Conservation (phyloP, 768 basidiomycete genomes). For the Mycena sanguinolenta region DNA sequence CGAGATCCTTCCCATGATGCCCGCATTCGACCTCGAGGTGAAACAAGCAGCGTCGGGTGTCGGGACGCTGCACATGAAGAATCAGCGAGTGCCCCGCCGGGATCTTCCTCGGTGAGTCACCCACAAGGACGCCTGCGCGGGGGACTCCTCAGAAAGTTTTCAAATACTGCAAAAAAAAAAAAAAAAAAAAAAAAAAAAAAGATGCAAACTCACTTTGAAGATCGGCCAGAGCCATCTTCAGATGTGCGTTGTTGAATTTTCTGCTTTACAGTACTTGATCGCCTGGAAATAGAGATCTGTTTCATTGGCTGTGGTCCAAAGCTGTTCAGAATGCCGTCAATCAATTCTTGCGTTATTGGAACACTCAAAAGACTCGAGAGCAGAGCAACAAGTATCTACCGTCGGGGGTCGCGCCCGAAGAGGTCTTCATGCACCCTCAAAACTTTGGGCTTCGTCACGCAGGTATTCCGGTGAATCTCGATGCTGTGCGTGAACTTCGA, state of each 20-base stretch:
- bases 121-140: too few relatives aligned
- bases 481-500: background rate
- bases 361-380: background rate
- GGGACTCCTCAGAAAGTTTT: background rate
- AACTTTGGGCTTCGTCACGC: background rate
- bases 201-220: constrained; percentile 14
- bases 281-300: background rate
- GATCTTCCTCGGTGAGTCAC: too few relatives aligned
- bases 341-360: constrained; percentile 2
- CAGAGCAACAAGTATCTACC: background rate
- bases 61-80: too few relatives aligned
- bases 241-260: constrained; percentile 4
- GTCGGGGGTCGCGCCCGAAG: background rate
- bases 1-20: too few relatives aligned
- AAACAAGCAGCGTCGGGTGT: too few relatives aligned
- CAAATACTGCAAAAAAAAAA: background rate
- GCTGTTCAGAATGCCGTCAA: background rate
- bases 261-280: background rate
- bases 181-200: too few relatives aligned
- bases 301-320: background rate
- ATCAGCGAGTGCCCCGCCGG: too few relatives aligned
- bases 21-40: too few relatives aligned
- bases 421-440: background rate
- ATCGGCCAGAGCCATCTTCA: constrained; percentile 23
- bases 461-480: background rate